phyloP scores from a whole-genome alignment of 73 alveolate species.

The Diophrys sp. region DNA sequence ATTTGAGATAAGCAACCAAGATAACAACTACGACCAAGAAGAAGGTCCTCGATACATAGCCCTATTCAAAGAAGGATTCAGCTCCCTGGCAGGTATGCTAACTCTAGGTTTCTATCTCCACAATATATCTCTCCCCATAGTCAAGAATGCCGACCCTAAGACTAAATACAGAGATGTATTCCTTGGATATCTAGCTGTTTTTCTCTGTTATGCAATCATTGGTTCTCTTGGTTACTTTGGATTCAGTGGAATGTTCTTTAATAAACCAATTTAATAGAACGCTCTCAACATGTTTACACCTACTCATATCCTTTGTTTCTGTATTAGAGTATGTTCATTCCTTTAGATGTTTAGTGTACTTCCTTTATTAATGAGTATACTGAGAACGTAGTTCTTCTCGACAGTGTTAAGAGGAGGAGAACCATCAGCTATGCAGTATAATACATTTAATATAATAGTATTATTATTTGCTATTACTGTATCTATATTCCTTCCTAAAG shows the following conservation, averaged over 20 bases:
- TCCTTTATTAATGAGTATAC: conserved; percentile 13
- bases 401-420: conserved; percentile 37
- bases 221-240: conserved; percentile 30
- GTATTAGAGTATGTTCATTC: conserved; percentile 6
- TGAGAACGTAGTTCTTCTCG: conserved; percentile 18
- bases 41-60: conserved; percentile 9
- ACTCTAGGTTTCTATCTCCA: conserved; percentile 27
- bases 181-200: conserved; percentile 13
- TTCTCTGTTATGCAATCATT: background rate
- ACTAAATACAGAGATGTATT: conserved; percentile 20
- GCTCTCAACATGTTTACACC: conserved; percentile 11
- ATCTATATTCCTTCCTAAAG: conserved; percentile 51
- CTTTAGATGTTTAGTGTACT: conserved; percentile 8
- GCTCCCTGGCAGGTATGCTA: conserved; percentile 35
- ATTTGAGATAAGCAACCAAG: conserved; percentile 1
- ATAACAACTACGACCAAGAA: background rate
- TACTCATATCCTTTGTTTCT: conserved; percentile 8
- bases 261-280: background rate
- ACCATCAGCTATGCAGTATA: conserved; percentile 9
- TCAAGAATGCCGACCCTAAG: conserved; percentile 13
- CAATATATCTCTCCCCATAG: conserved; percentile 12
- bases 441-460: conserved; percentile 10
- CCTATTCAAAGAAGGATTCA: background rate
- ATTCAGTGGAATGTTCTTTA: conserved; percentile 14
- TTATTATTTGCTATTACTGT: conserved; percentile 35